These are phyloP conservation scores for Pouteria campechiana DNA, from an alignment of 179 eudicot genomes.

Conservation along the genomic window DNA sequence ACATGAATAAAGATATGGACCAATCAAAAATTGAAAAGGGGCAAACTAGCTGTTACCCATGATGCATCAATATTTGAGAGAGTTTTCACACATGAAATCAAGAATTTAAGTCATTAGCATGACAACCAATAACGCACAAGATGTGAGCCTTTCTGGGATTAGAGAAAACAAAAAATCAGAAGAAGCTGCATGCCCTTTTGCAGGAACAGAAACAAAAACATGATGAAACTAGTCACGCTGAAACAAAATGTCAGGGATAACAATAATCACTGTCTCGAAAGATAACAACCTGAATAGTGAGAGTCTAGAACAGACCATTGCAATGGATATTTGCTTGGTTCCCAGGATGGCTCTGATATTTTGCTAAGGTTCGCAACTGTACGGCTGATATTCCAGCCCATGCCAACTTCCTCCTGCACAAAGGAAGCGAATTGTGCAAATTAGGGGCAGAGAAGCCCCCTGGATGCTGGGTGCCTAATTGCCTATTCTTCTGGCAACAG, in stretches of 20 bases:
- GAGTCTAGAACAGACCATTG: conserved; percentile 94
- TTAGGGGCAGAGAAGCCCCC: conserved; percentile 44
- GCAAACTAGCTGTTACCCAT: too few species aligned
- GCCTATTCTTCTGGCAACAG: conserved; percentile 73
- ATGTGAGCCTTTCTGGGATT: too few species aligned
- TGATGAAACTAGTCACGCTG: too few species aligned
- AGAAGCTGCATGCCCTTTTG: too few species aligned
- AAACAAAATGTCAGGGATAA: too few species aligned
- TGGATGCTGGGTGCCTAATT: conserved; percentile 41
- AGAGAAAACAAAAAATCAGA: too few species aligned
- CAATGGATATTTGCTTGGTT: conserved; percentile 57
- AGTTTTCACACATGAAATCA: too few species aligned
- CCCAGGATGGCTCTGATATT: conserved; percentile 32
- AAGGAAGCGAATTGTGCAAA: conserved; percentile 55
- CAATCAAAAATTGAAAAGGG: not conserved
- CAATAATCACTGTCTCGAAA: conserved; percentile 10
- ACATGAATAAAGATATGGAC: not conserved
- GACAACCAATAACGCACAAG: too few species aligned
- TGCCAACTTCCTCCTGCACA: conserved; percentile 59
- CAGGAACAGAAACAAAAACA: too few species aligned
- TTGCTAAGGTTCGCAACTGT: conserved; percentile 48
- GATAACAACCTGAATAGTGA: conserved; percentile 29
- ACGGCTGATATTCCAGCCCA: conserved; percentile 59
- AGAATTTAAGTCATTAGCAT: too few species aligned
- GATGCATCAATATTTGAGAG: too few species aligned